phyloP scores from a whole-genome alignment of 2,329 filamentous ascomycete genomes.

The Colletotrichum endophyticum region DNA sequence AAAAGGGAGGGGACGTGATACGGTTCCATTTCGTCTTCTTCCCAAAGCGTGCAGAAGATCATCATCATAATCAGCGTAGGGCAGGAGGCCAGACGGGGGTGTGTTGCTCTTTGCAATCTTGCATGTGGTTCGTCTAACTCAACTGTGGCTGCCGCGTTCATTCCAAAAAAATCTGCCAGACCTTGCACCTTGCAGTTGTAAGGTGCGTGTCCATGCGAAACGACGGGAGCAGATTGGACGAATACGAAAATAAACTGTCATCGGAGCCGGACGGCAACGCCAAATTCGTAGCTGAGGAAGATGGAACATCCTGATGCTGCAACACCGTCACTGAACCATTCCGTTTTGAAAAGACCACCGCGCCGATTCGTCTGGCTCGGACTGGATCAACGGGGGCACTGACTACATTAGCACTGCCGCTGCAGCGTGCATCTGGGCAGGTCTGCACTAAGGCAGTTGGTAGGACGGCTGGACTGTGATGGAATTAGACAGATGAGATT shows the following conservation, averaged over 20 bases:
- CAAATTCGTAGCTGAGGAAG: background rate
- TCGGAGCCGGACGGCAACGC: background rate
- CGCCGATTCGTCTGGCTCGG: background rate
- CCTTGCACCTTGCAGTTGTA: background rate
- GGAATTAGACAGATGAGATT: background rate
- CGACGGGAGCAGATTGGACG: background rate
- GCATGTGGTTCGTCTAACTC: background rate
- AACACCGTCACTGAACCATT: background rate
- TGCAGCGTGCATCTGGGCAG: background rate
- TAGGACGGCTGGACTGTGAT: background rate
- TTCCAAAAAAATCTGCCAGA: background rate
- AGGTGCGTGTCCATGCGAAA: background rate
- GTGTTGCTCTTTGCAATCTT: background rate
- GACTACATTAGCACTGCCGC: background rate
- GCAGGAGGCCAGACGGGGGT: background rate
- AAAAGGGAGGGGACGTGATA: background rate
- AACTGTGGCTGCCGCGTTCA: background rate
- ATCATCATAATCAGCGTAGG: constrained; percentile 5
- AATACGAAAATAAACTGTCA: constrained; percentile 16
- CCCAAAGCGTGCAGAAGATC: background rate
- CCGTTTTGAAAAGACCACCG: background rate
- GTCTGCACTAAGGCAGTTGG: background rate
- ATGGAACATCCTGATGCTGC: background rate
- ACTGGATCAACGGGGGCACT: background rate
- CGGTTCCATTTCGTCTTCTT: background rate